Evolutionary conservation across 805 yeast genomes (phyloP), one percentile per base, ranked within the genome.

Genomic region (Danielia oregonensis): DNA sequence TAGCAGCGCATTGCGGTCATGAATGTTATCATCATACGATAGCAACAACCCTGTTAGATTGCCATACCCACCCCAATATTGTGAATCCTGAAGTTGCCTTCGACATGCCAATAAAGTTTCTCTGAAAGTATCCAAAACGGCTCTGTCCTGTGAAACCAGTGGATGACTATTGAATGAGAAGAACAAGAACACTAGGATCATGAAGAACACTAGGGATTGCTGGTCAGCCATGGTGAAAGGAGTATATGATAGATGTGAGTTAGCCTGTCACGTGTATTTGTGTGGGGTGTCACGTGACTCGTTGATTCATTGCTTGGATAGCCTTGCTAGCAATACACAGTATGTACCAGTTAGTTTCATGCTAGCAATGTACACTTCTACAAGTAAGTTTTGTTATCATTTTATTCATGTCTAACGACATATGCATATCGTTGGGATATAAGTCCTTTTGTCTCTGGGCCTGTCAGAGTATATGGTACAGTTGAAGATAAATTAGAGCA

Each of bases 41-140:
- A 81, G 57, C 47, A 68, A 70, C 38, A 81, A 75, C 3, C 96
- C 96, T 0, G 93, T 82, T 11, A 86, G 55, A 47, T 84, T 82
- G 1, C 84, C 83, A 52, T 79, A 80, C 5, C 85, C 86, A 4
- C 58, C 40, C 13, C 52, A 35, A 53, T 71, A 80, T 1, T 72
- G 65, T 27, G 74, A 54, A 24, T 66, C 60, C 10, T 42, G 45
- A 22, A 81, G 42, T 27, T 44, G 41, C 4, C 32, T 25, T n/a
- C 36, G 48, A 28, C 45, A 33, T n/a, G 35, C 23, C 22, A 36
- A 35, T 5, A 65, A 41, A 17, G 49, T 37, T n/a, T 47, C 38
- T 32, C 55, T 60, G 39, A 54, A 64, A 12, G 37, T 33, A 10
- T 26, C 36, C 24, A 63, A 39, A 15, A 63, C 53, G 11, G 43